Percentiles rank a stretch among this genome's conserved stretches.
These are phyloP conservation scores for Candida railenensis DNA, from an alignment of 805 yeast genomes.

Conservation along the genomic window DNA sequence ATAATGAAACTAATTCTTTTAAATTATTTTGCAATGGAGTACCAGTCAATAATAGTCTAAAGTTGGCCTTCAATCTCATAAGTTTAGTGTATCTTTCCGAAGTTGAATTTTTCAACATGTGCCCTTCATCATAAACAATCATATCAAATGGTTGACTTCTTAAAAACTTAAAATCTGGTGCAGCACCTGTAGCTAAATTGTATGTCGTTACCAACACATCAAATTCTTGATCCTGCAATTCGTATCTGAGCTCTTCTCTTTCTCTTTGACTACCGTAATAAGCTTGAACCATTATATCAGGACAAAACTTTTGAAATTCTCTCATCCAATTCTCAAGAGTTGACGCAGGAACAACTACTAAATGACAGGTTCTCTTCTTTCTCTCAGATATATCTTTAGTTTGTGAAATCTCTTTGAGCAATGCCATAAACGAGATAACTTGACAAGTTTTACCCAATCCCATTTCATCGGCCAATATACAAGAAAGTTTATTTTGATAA, in stretches of 20 bases:
- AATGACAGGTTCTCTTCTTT: constrained; percentile 40
- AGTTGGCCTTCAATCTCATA: constrained; percentile 80
- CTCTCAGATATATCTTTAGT: constrained; percentile 52
- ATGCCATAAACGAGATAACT: constrained; percentile 88
- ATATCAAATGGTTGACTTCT: constrained; percentile 75
- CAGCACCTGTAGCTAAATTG: constrained; percentile 83
- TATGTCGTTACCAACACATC: constrained; percentile 96
- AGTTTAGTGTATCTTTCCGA: constrained; percentile 85
- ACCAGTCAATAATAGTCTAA: constrained; percentile 87
- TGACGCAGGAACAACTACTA: constrained; percentile 94
- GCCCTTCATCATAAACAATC: constrained; percentile 96
- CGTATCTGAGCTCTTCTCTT: constrained; percentile 79
- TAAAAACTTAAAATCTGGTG: constrained; percentile 77
- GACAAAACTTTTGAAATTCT: constrained; percentile 89
- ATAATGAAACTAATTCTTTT: constrained; percentile 82
- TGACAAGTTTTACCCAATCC: constrained; percentile 97
- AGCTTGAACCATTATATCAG: constrained; percentile 78
- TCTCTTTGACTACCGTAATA: constrained; percentile 88
- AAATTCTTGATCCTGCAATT: constrained; percentile 55
- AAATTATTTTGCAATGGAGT: constrained; percentile 95
- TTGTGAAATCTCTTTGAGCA: constrained; percentile 64
- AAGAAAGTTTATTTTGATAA: constrained; percentile 76
- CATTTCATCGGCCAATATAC: constrained; percentile 98
- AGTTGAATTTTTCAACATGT: constrained; percentile 86
- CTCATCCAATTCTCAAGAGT: constrained; percentile 97